These are phyloP conservation scores for Eucalyptus cloeziana DNA, from an alignment of 345 rosid genomes.

Conservation along the genomic window DNA sequence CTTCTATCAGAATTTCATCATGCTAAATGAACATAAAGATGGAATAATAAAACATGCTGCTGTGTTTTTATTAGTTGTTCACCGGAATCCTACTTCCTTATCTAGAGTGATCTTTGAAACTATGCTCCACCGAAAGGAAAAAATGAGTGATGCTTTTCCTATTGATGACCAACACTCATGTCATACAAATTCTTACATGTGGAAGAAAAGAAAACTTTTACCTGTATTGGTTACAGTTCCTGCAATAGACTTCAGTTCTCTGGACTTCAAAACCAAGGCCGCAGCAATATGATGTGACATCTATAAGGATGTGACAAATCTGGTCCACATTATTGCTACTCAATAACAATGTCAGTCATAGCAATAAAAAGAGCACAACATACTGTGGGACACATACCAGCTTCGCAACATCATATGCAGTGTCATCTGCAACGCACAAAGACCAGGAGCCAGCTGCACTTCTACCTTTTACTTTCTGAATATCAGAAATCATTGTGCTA, in stretches of 20 bases:
- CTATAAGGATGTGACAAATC: conserved; percentile 6
- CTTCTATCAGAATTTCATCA: background rate
- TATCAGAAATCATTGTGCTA: conserved; percentile 67
- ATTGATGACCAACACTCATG: background rate
- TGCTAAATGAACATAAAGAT: background rate
- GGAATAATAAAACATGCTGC: background rate
- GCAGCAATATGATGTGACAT: conserved; percentile 97
- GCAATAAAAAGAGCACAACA: background rate
- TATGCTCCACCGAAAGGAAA: background rate
- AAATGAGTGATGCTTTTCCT: background rate
- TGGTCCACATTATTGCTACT: background rate
- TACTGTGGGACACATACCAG: conserved; percentile 34
- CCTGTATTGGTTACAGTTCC: conserved; percentile 96
- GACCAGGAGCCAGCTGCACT: conserved; percentile 93
- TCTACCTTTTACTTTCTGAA: conserved; percentile 71
- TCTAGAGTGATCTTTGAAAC: background rate
- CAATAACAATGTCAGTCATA: background rate
- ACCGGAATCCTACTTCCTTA: background rate
- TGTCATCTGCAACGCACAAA: conserved; percentile 86
- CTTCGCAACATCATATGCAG: conserved; percentile 79
- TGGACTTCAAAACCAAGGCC: conserved; percentile 84
- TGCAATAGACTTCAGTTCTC: conserved; percentile 75
- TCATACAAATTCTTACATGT: background rate
- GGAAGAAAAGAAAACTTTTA: background rate
- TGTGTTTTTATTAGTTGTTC: background rate